Base-by-base conservation (phyloP, 2,329 filamentous ascomycete genomes). In the Fusarium lyarnte region DNA sequence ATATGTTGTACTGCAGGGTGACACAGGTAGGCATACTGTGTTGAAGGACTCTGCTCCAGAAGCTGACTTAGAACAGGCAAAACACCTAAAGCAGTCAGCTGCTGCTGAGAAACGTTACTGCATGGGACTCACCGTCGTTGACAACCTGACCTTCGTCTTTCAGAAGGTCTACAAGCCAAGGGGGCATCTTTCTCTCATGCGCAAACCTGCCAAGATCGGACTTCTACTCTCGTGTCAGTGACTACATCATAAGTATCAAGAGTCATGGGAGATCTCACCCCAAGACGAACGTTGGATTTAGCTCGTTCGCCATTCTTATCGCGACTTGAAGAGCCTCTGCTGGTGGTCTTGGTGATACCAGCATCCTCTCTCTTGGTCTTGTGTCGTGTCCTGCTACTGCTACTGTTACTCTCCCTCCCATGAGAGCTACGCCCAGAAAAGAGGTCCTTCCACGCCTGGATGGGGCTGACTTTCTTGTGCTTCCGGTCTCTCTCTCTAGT, bases 21-120 rank as follows among this genome's bases (percentile, higher is more conserved):
- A 80, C 95, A 98, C 38, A 97, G 85, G 76, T 94, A 97, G 10
- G 93, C 93, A 71, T 89, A 89, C 58, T 88, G 85, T 3, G 94
- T 92, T 8, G 74, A 73, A 1, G 70, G 53, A 75, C 93, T 93
- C 61, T 92, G 86, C 43, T 91, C 86, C 46, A 93, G 88, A 16
- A 94, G 84, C 69, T 88, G 87, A 25, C 85, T 82, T 27, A 95
- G 82, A 4, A 91, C 87, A 0, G 89, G 87, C 59, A 94, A 85
- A 14, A 94, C 83, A 17, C 87, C 87, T 80, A 76, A 66, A 3
- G 78, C 7, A 23, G 31, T 69, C 13, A 72, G 68, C 29, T 53
- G 10, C 17, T 21, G 79, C 72, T 17, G 17, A 17, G 29, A 23
- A 31, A 33, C 12, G 13, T 4, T 11, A n/a, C 25, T 3, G 5